phyloP scores from a whole-genome alignment of 768 basidiomycete genomes.

The Gelatoporia subvermispora region DNA sequence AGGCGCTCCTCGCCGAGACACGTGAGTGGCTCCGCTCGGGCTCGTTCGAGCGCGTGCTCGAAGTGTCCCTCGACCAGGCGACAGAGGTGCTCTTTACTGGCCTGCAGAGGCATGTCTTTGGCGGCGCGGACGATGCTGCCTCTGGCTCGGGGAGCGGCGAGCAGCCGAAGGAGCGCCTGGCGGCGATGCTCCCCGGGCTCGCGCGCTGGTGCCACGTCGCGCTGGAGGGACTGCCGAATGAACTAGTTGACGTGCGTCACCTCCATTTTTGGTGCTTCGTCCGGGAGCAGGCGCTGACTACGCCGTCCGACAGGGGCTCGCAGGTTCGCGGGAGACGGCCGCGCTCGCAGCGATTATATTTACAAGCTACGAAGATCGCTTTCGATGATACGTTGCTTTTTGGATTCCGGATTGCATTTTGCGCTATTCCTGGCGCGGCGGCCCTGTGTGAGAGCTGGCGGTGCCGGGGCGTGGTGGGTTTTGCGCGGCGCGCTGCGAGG shows the following conservation, averaged over 20 bases:
- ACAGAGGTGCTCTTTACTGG: slow-evolving; percentile 58
- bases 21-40: slow-evolving; percentile 54
- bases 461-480: too few species aligned
- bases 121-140: slow-evolving; percentile 17
- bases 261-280: neutral
- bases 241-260: slow-evolving; percentile 72
- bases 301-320: slow-evolving; percentile 42
- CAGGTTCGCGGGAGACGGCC: slow-evolving; percentile 57
- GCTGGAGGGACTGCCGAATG: slow-evolving; percentile 67
- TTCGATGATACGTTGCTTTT: slow-evolving; percentile 26
- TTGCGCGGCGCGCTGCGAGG: too few species aligned
- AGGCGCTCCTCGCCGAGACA: slow-evolving; percentile 65
- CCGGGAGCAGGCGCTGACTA: neutral
- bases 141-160: slow-evolving; percentile 19
- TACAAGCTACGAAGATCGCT: slow-evolving; percentile 57
- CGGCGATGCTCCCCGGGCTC: slow-evolving; percentile 75
- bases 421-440: too few species aligned
- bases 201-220: slow-evolving; percentile 73
- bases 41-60: slow-evolving; percentile 68
- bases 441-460: neutral
- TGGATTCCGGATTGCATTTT: neutral
- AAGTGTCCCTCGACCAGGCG: slow-evolving; percentile 68
- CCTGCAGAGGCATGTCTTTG: slow-evolving; percentile 62
- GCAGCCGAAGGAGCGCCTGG: slow-evolving; percentile 60
- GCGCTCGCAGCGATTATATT: slow-evolving; percentile 73